Base-by-base conservation (phyloP, 345 rosid species). In the Linum usitatissimum region DNA sequence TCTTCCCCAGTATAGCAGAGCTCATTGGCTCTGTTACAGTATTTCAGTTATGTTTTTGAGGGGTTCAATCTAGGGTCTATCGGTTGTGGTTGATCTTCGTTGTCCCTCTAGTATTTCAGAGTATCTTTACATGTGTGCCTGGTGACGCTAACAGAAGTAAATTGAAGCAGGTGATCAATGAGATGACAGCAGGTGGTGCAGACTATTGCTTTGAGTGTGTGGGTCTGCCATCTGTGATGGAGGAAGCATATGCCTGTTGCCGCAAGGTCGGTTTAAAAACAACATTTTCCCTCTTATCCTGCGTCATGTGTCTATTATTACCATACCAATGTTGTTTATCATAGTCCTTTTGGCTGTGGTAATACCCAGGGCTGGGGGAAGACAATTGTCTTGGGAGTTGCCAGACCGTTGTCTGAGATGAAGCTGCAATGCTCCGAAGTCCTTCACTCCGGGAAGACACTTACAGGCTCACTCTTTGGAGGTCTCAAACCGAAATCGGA, bases 301-400 rank as follows among this genome's bases (percentile, higher is more conserved):
- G 19, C 23, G 3, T 36, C 18, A 6, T 19, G 12, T 30, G 19
- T 23, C 34, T 60, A 36, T 31, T 23, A 13, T 13, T 30, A 7
- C 7, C 51, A 45, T 30, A 7, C 7, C 51, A 45, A 45, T 45
- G 51, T 5, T 59, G 5, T 59, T 15, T 5, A 18, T 30, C 12
- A 30, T 59, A 15, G 20, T 34, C 13, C 42, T 59, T 8, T 14
- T 60, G n/a, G 6, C 6, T 23, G 15, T 23, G 9, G 31, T n/a
- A 23, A 12, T n/a, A 8, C 39, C 60, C 72, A 91, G 96, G 95
- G 98, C 21, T 91, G 96, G 96, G 96, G 97, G 58, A 88, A 88
- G 76, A 83, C 92, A 6, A 65, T 91, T 28, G 86, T 84, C 9
- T 31, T 88, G 66, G 96, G 98, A 42, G 92, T 91, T 62, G 95